A percentile compares a stretch with the other conserved stretches of the same genome.
These are phyloP conservation scores for Marasmius sp. DNA, from an alignment of 1,284 basidiomycete genomes.

Conservation along the genomic window DNA sequence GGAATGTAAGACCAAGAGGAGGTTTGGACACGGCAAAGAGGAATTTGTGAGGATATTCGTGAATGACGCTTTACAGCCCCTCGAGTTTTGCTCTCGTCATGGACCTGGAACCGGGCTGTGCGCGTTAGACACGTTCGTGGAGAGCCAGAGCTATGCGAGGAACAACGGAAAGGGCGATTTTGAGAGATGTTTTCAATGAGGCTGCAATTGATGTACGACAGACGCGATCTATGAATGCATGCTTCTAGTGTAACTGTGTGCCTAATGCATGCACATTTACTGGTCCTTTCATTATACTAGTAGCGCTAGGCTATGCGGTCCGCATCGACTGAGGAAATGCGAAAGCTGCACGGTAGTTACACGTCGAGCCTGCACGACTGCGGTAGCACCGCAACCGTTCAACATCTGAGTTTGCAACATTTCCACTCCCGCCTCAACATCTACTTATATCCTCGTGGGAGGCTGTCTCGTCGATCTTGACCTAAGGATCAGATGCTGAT, in stretches of 20 bases:
- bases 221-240: neutral
- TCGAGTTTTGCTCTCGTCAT: constrained; percentile 50
- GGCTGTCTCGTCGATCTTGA: neutral
- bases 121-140: constrained; percentile 62
- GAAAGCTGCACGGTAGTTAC: too few species aligned
- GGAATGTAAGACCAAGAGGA: constrained; percentile 34
- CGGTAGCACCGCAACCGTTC: too few species aligned
- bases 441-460: too few species aligned
- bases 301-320: too few species aligned
- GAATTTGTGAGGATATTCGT: constrained; percentile 63
- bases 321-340: too few species aligned
- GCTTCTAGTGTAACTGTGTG: neutral
- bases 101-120: constrained; percentile 49
- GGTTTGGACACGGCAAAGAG: constrained; percentile 11
- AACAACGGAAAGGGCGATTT: constrained; percentile 68
- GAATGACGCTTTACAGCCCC: constrained; percentile 65
- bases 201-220: neutral
- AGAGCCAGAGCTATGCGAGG: constrained; percentile 68
- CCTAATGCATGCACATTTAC: neutral
- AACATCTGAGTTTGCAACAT: too few species aligned
- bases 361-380: too few species aligned
- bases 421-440: too few species aligned
- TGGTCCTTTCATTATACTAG: neutral
- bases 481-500: neutral
- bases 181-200: constrained; percentile 47